Percentiles rank a stretch among this genome's conserved stretches.
phyloP scores from a whole-genome alignment of 1,284 basidiomycete species.

The Waitea zeae region DNA sequence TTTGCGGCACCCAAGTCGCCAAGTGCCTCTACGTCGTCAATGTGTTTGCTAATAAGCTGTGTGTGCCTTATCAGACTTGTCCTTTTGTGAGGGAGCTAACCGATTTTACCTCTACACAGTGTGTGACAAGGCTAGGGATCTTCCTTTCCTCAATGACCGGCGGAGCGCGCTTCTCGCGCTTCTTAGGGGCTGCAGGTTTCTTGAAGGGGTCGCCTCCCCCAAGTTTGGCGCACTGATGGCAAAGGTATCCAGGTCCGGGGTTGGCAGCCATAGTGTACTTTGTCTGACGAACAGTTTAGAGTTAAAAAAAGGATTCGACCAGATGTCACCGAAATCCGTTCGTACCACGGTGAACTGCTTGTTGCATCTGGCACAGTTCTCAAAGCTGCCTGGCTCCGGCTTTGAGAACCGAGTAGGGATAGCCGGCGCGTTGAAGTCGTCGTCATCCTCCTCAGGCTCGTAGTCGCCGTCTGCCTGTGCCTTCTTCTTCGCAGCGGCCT shows the following conservation, averaged over 20 bases:
- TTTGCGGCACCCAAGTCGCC: constrained; percentile 83
- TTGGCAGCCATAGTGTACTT: constrained; percentile 65
- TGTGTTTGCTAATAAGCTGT: constrained; percentile 72
- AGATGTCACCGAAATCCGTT: too few relatives aligned
- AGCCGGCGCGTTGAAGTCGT: constrained; percentile 25
- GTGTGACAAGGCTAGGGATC: constrained; percentile 50
- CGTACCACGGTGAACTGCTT: constrained; percentile 82
- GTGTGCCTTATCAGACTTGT: too few relatives aligned
- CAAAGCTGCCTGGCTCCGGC: constrained; percentile 66
- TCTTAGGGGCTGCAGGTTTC: constrained; percentile 41
- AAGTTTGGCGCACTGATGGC: constrained; percentile 63
- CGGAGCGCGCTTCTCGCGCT: too few relatives aligned
- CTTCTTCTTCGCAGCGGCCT: constrained; percentile 13
- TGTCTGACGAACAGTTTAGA: constrained; percentile 43
- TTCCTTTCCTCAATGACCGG: constrained; percentile 58
- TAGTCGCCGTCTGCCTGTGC: constrained; percentile 26
- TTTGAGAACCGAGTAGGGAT: too few relatives aligned
- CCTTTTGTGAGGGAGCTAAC: too few relatives aligned
- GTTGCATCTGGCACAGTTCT: constrained; percentile 67
- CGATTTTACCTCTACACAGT: constrained; percentile 81
- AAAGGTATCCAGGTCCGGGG: constrained; percentile 59
- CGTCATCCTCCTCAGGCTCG: constrained; percentile 26
- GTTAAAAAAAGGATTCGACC: constrained; percentile 1
- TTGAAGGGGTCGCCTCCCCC: constrained; percentile 74
- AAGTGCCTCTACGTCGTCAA: constrained; percentile 81